Base-by-base conservation (phyloP, 257 asterid genomes). In the Solanum pinnatisectum region DNA sequence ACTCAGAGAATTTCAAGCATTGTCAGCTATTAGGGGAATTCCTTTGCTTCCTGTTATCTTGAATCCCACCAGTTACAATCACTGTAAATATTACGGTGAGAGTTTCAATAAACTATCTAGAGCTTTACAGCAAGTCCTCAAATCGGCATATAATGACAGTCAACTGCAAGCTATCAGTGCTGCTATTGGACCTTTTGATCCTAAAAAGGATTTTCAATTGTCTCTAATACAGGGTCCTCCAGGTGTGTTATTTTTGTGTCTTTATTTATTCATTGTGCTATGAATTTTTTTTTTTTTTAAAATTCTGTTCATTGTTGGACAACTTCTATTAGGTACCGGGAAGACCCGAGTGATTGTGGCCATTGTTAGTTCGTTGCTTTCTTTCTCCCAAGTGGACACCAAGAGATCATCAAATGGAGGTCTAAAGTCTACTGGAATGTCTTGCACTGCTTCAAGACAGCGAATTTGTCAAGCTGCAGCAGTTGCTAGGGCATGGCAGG, bases 141-240 rank as follows among this genome's bases (percentile, higher is more conserved):
- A 89, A 83, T 91, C 98, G 46, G 94, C 98, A 87, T 97, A 93
- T 87, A 96, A 97, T 89, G 94, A 83, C 87, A 95, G 98, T 92
- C 99, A 97, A 93, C 92, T 94, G 91, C 95, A 94, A 93, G 99
- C 99, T 90, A 94, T 97, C 85, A 91, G 91, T 90, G 92, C 92
- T 88, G 95, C 98, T 91, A 87, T 92, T 90, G 95, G 98, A 88
- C 94, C 95, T 18, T 89, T 90, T 90, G 94, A 94, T 89, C 90
- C 77, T 89, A 92, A 90, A 90, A 93, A 87, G 89, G 96, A 94
- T 86, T 93, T 92, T 67, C 94, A 95, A 39, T 91, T 97, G 91
- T 92, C 96, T 85, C 99, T 97, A 86, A 91, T 97, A 91, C 99
- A 97, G 95, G 99, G 99, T 78, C 99, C 99, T 88, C 99, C 99